Evolutionary conservation across 1,284 basidiomycete genomes (phyloP).

Genomic region (Cryptococcus floricola): DNA sequence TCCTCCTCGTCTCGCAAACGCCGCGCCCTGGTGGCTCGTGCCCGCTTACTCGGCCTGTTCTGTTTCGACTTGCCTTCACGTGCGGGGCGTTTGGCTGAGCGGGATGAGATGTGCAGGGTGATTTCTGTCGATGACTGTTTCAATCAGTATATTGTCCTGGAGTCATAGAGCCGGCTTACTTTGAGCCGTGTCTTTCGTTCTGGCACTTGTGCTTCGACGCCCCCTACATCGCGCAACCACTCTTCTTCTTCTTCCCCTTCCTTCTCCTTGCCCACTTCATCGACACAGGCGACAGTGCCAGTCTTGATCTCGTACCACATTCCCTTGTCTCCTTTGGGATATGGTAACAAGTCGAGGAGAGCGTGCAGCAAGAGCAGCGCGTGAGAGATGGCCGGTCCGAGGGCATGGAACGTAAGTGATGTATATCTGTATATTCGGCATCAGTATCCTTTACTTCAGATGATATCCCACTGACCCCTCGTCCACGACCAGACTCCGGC

Average conservation of each 20-base stretch:
- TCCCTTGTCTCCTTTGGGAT: slow-evolving; percentile 52
- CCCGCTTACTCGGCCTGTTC: slow-evolving; percentile 18
- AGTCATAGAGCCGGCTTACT: slow-evolving; percentile 4
- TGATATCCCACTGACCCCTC: slow-evolving; percentile 62
- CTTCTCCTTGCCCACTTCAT: slow-evolving; percentile 57
- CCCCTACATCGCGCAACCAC: slow-evolving; percentile 13
- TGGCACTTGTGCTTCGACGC: slow-evolving; percentile 16
- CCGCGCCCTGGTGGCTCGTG: slow-evolving; percentile 1
- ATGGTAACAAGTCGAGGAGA: slow-evolving; percentile 70
- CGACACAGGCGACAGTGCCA: slow-evolving; percentile 69
- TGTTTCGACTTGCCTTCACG: slow-evolving; percentile 2
- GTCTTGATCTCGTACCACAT: slow-evolving; percentile 69
- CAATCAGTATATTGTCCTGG: background rate
- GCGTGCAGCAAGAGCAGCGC: slow-evolving; percentile 67
- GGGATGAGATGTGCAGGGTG: slow-evolving; percentile 20
- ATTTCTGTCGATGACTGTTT: slow-evolving; percentile 18
- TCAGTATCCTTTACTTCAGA: background rate
- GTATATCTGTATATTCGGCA: slow-evolving; percentile 59
- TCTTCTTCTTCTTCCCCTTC: slow-evolving; percentile 3
- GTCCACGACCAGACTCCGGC: slow-evolving; percentile 68
- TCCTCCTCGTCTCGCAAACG: slow-evolving; percentile 2
- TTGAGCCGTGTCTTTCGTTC: slow-evolving; percentile 7
- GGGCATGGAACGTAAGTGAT: slow-evolving; percentile 68
- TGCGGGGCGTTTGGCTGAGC: slow-evolving; percentile 2
- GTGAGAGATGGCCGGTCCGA: slow-evolving; percentile 83